Base-by-base conservation (phyloP, 768 basidiomycete species). In the Amanita thiersii region DNA sequence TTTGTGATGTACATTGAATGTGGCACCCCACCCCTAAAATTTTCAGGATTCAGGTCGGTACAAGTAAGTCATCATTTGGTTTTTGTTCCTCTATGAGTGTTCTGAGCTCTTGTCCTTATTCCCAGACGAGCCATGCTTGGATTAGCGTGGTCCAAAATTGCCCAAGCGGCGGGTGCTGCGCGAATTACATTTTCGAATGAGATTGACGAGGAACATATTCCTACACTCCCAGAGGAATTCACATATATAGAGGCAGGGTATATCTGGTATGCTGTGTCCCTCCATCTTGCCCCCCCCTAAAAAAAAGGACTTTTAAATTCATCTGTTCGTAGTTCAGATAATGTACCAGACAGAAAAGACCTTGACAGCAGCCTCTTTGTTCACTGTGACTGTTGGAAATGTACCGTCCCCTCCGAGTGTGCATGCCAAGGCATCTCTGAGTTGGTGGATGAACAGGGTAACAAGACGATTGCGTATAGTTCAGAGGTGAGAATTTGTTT, bases 211-310 rank as follows among this genome's bases (percentile, higher is more conserved):
- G 67, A 73, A 26, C 59, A 65, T 8, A 50, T 70, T 3, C 79
- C 78, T 0, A 55, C 49, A 2, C 50, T 74, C n/a, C 52, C 62
- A 3, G 46, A 56, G 0, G 51, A 52, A 11, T 82, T 83, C 39
- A 40, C 44, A 41, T 83, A 81, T 50, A 46, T 77, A 9, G 81
- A 83, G 50, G 58, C 56, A 26, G 60, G 63, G 7, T 82, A 81
- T 39, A 40, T 57, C 9, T 72, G 68, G 73, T 72, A 50, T 35
- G 76, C 59, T 14, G 35, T 39, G 28, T n/a, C 5, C 7, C 18
- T 37, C 15, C 43, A 36, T 4, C 20, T n/a, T 38, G 34, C 26
- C 12, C 36, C 30, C 24, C 28, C 34, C 11, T 26, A 35, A 12
- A 34, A 19, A 14, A 19, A 39, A 8, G 14, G 5, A 18, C 9